phyloP scores from a whole-genome alignment of 192 early-diverging fungal genomes.

The Coemansia sp. region DNA sequence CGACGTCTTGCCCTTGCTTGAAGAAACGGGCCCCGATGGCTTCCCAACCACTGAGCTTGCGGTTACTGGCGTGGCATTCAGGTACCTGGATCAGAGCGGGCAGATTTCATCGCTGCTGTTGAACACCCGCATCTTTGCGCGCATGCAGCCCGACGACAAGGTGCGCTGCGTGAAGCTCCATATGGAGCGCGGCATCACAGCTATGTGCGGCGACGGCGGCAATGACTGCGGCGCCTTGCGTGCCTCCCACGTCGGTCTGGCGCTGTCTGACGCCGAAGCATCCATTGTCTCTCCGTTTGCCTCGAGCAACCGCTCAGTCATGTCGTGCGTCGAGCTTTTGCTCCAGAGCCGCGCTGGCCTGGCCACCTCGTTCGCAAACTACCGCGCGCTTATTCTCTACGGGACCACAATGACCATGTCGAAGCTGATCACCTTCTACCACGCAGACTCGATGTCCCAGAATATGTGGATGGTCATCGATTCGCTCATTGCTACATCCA shows the following conservation, averaged over 20 bases:
- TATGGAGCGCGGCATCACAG: constrained; percentile 74
- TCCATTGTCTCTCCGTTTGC: constrained; percentile 84
- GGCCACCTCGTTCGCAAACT: constrained; percentile 14
- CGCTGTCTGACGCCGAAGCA: constrained; percentile 77
- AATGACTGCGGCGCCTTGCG: constrained; percentile 86
- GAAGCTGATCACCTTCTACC: constrained; percentile 69
- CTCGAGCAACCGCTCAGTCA: constrained; percentile 64
- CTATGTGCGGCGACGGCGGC: constrained; percentile 87
- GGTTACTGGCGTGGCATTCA: constrained; percentile 71
- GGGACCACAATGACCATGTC: constrained; percentile 69
- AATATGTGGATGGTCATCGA: constrained; percentile 75
- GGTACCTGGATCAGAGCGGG: constrained; percentile 50
- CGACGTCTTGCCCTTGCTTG: constrained; percentile 20
- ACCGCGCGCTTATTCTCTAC: constrained; percentile 54
- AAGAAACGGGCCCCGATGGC: constrained; percentile 17
- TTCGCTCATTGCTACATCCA: constrained; percentile 62
- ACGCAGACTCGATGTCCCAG: constrained; percentile 61
- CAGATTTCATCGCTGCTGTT: constrained; percentile 60
- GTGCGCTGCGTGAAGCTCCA: constrained; percentile 74
- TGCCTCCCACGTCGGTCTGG: constrained; percentile 78
- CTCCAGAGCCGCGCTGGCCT: constrained; percentile 51
- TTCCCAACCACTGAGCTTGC: constrained; percentile 65
- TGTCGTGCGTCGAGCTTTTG: constrained; percentile 59
- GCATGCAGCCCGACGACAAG: constrained; percentile 80
- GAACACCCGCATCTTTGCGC: constrained; percentile 74